Conservation (phyloP, 2,329 filamentous ascomycete species). For the Aureobasidium sp. region DNA sequence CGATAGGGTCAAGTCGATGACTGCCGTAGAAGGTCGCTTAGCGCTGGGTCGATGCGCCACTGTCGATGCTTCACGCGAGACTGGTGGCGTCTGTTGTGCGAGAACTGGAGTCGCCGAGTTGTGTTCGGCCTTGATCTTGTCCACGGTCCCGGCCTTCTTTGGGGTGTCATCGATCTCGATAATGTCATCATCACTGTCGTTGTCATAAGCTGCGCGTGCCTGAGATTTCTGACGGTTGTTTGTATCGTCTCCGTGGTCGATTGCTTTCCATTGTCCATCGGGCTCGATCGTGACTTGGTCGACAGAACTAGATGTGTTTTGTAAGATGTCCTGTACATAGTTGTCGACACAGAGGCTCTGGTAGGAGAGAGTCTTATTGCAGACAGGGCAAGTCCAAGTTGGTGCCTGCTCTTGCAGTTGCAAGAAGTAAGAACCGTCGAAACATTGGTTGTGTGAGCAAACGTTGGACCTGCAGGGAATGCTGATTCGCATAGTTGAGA, state of each 20-base stretch:
- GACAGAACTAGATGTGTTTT: constrained; percentile 57
- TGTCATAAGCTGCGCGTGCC: constrained; percentile 25
- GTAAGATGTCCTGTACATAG: constrained; percentile 81
- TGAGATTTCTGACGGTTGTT: constrained; percentile 25
- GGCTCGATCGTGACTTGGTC: constrained; percentile 90
- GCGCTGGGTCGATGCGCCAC: constrained; percentile 23
- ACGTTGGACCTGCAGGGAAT: constrained; percentile 69
- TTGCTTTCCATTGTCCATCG: constrained; percentile 64
- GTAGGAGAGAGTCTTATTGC: constrained; percentile 74
- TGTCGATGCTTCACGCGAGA: constrained; percentile 34
- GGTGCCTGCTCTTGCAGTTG: constrained; percentile 93
- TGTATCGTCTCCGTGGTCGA: constrained; percentile 33
- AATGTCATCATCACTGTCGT: constrained; percentile 36
- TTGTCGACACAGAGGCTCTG: constrained; percentile 80
- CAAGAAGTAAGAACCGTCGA: constrained; percentile 85
- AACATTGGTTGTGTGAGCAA: constrained; percentile 89
- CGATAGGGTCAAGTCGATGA: constrained; percentile 42
- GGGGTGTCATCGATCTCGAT: constrained; percentile 35
- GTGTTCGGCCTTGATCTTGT: constrained; percentile 32
- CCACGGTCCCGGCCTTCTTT: constrained; percentile 19
- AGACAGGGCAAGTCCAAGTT: constrained; percentile 94
- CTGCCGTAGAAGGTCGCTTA: constrained; percentile 38
- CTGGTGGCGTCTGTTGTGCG: constrained; percentile 35
- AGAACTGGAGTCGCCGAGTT: constrained; percentile 26
- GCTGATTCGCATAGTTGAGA: constrained; percentile 75